Base-by-base conservation (phyloP, 78 protist species). In the Dictyostelium purpureum region DNA sequence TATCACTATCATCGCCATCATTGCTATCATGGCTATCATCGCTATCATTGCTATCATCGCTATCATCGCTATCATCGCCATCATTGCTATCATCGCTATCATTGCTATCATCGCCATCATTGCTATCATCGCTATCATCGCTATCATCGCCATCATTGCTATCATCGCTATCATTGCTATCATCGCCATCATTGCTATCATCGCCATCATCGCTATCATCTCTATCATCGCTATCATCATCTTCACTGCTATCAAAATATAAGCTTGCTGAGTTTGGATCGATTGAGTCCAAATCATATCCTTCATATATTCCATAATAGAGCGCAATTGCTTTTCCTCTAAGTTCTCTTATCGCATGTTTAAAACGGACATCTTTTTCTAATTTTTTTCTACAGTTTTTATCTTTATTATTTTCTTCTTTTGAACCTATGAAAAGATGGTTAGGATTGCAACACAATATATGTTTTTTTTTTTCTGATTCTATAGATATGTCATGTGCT, bases 221-320 rank as follows among this genome's bases (percentile, higher is more conserved):
- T 52, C 70, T 73, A 24, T 47, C 52, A 1, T 69, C 54, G 9
- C 45, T 43, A 19, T 74, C 80, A 28, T 74, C 80, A 1, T 85
- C 91, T 57, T 76, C 59, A 24, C 78, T 66, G 43, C 82, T 73
- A 16, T 70, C 94, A 49, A 89, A 79, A 54, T 89, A n/a, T n/a
- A n/a, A n/a, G n/a, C n/a, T n/a, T n/a, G n/a, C n/a, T n/a, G n/a
- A n/a, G n/a, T n/a, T n/a, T n/a, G n/a, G n/a, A n/a, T n/a, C n/a
- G n/a, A n/a, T n/a, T n/a, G n/a, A n/a, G n/a, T n/a, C n/a, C n/a
- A n/a, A n/a, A n/a, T n/a, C n/a, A n/a, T n/a, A n/a, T n/a, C n/a
- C n/a, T n/a, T n/a, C n/a, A n/a, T n/a, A n/a, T n/a, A n/a, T n/a
- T n/a, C n/a, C n/a, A n/a, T n/a, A n/a, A n/a, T n/a, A n/a, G n/a